Evolutionary conservation across 2,329 filamentous ascomycete species (phyloP), one percentile per base, ranked within the genome.

Genomic region (Pseudocercospora musae): DNA sequence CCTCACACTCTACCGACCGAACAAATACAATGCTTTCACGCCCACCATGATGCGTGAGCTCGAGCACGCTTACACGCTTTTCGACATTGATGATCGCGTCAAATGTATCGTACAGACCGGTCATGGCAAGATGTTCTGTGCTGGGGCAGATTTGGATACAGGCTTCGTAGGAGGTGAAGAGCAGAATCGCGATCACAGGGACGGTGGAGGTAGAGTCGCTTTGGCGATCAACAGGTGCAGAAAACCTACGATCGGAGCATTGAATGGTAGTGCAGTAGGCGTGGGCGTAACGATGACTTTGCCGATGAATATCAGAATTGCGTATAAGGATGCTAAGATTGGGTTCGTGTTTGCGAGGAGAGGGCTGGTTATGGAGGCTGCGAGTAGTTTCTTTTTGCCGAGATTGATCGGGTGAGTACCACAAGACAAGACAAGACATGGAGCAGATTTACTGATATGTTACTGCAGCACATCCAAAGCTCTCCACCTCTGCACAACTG

Each of bases 301-400:
- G 11, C 82, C 84, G 20, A 83, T 83, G 71, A 80, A 79, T 31
- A 85, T 86, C 58, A 79, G 84, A 46, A 77, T 84, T 29, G 80
- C 78, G 42, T 85, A 84, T 66, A 73, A 77, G 44, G 76, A 78
- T 10, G 87, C 88, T 1, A 89, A 89, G 71, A 84, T 92, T 65
- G 89, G 89, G 57, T 90, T 92, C 72, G 88, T 91, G 18, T 93
- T 92, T 74, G 81, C 84, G 23, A 83, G 88, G 25, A 82, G 89
- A 48, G 89, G 89, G 0, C 81, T 92, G 70, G 81, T 86, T 62
- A 88, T 90, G 84, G 90, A 93, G 75, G 89, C 87, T 0, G 88
- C 85, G 71, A 86, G 83, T 56, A 87, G 85, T 8, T 92, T 84
- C 75, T 92, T 90, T 78, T 80, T 92, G 37, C 89, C 89, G 2